These are phyloP conservation scores for Lasiodiplodia sp. DNA, from an alignment of 2,329 filamentous ascomycete species.

Conservation along the genomic window DNA sequence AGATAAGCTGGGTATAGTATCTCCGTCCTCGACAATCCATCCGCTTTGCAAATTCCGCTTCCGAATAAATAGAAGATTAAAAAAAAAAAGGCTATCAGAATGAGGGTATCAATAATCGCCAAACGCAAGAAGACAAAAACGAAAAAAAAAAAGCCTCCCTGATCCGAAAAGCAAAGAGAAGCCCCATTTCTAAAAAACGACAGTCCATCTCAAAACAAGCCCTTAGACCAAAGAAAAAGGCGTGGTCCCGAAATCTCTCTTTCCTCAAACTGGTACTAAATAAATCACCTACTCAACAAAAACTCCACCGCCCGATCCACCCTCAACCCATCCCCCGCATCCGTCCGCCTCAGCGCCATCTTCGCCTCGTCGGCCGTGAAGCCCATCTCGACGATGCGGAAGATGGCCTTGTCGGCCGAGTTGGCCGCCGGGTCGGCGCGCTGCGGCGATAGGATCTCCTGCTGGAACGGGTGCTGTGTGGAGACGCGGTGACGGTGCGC, in stretches of 20 bases:
- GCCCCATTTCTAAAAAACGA: background rate
- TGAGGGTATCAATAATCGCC: background rate
- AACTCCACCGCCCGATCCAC: conserved; percentile 65
- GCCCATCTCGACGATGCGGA: conserved; percentile 66
- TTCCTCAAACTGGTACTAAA: too few relatives aligned
- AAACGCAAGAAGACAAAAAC: background rate
- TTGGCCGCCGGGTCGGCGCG: conserved; percentile 52
- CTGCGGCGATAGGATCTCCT: conserved; percentile 35
- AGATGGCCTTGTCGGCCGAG: conserved; percentile 64
- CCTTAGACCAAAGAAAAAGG: too few relatives aligned
- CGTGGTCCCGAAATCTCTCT: too few relatives aligned
- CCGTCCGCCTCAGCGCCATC: conserved; percentile 65
- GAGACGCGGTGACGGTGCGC: conserved; percentile 10
- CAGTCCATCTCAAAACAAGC: background rate
- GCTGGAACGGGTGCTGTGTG: conserved; percentile 44
- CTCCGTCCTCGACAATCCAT: too few relatives aligned
- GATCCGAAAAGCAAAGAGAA: background rate
- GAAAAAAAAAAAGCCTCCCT: background rate
- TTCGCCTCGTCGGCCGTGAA: conserved; percentile 64
- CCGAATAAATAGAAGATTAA: background rate
- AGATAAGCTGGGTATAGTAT: too few relatives aligned
- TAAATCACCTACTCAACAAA: conserved; percentile 45
- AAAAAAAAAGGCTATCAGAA: background rate
- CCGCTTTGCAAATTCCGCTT: background rate
- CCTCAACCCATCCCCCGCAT: conserved; percentile 66